Base-by-base conservation (phyloP, 2,329 filamentous ascomycete genomes). In the Lachnellula subtilissima region DNA sequence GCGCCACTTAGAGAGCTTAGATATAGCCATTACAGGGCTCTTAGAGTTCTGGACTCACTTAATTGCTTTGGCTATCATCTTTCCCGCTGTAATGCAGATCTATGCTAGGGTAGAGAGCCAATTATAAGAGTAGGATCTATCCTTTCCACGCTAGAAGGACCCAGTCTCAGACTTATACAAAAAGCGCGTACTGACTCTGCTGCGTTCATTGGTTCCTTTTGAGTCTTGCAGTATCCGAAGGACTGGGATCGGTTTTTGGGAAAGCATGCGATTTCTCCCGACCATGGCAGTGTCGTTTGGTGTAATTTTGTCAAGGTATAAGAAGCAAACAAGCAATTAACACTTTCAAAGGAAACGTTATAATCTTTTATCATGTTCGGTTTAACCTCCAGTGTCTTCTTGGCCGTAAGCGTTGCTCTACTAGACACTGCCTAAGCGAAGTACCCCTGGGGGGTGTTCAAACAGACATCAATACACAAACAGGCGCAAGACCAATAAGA, bases 401-500 rank as follows among this genome's bases (percentile, higher is more conserved):
- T 22, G 22, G 8, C n/a, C 22, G 7, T 19, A 2, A 5, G 5
- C 12, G 2, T 45, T 45, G 42, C 42, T 23, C 22, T 45, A 17
- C 22, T 14, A 19, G 22, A 8, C n/a, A 11, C 2, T 19, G 19
- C 19, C 19, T 2, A 45, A 8, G 19, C 42, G 5, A 45, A 45
- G 42, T 54, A 56, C 50, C 17, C 47, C 14, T 54, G 23, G 52
- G 50, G 3, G 65, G 64, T n/a, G 43, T 60, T 25, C 59, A 62
- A 15, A 64, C 62, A 17, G 63, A 61, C 12, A 45, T 58, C 52
- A 56, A 54, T 50, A 32, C 9, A 42, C 17, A 40, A 17, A 52
- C 57, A 22, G 59, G 62, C 12, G 57, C 56, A 8, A 50, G 64
- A 47, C 65, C 65, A 17, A 39, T 55, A 9, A 60, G 66, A 54